Evolutionary conservation across 2,329 filamentous ascomycete species (phyloP), one percentile per base, ranked within the genome.

Genomic region (Ascochyta fabae): DNA sequence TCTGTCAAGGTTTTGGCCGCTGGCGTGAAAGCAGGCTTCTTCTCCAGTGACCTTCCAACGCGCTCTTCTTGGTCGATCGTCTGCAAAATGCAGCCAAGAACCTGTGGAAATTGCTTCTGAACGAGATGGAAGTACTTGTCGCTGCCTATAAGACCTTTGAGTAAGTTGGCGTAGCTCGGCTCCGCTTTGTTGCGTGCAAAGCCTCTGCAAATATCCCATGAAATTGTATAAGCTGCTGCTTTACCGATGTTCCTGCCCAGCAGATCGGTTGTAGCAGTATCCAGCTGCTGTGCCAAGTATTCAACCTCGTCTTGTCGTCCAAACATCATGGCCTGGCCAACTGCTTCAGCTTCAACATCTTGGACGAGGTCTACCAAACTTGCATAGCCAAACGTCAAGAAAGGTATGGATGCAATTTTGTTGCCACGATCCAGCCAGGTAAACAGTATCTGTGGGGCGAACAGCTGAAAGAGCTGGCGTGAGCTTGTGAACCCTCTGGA

Each of bases 401-500:
- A 96, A 0, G 95, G 94, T 44, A 99, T 90, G 29, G 67, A 56
- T 39, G 70, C 59, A 6, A 52, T 43, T 13, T 48, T 64, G n/a
- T 84, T 80, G 7, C 65, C 66, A 29, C 96, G 79, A 59, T 91
- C 86, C 3, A 96, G 84, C 94, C 93, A 99, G 0, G 92, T 96
- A 70, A 91, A 96, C 3, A 98, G 79, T 6, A 99, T 81, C 68
- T 99, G 95, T 2, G 93, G 87, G 6, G 91, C 88, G 70, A 98
- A 99, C 0, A 98, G 80, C 6, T 81, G 80, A 69, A 99, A 97
- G 1, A 99, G 78, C 31, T 88, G 84, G 64, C 83, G 85, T 0
- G 92, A 81, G 40, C 86, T 85, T 23, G 81, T 75, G 22, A 98
- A 82, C 0, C 82, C 77, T 31, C 97, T 82, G 0, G 83, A 81